phyloP scores from a whole-genome alignment of 2,329 filamentous ascomycete species.

The Diatrype stigma region DNA sequence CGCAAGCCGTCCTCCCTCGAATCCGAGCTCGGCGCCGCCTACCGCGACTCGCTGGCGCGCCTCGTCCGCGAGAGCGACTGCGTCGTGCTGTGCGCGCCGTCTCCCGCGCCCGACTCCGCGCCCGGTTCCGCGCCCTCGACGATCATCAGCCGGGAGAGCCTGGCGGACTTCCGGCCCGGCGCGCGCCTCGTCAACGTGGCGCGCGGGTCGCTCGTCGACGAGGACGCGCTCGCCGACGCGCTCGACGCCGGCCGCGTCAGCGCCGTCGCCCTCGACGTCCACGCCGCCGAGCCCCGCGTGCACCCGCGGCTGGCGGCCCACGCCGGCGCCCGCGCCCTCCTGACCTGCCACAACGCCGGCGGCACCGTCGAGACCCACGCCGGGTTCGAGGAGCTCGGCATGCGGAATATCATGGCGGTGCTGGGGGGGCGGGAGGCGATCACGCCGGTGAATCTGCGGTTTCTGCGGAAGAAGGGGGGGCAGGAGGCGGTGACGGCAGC shows the following conservation, averaged over 20 bases:
- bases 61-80: slow-evolving; percentile 54
- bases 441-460: slow-evolving; percentile 60
- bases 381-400: slow-evolving; percentile 63
- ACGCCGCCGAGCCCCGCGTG: slow-evolving; percentile 55
- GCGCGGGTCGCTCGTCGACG: slow-evolving; percentile 60
- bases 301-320: slow-evolving; percentile 41
- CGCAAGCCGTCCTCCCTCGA: slow-evolving; percentile 43
- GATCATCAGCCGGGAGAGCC: slow-evolving; percentile 44
- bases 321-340: slow-evolving; percentile 43
- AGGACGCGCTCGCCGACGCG: slow-evolving; percentile 57
- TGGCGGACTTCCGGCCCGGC: slow-evolving; percentile 50
- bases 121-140: too few species aligned
- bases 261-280: slow-evolving; percentile 60
- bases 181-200: slow-evolving; percentile 63
- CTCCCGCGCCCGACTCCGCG: slow-evolving; percentile 36
- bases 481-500: background rate
- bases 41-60: slow-evolving; percentile 45
- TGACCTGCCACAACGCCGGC: slow-evolving; percentile 66
- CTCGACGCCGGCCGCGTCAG: slow-evolving; percentile 47
- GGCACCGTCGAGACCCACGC: slow-evolving; percentile 62
- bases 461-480: slow-evolving; percentile 11
- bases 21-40: slow-evolving; percentile 39
- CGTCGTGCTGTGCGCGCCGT: slow-evolving; percentile 58
- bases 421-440: slow-evolving; percentile 46
- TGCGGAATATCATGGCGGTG: slow-evolving; percentile 62